Evolutionary conservation across 495 filamentous ascomycete species (phyloP), one percentile per base, ranked within the genome.

Genomic region (Neurospora sp.): DNA sequence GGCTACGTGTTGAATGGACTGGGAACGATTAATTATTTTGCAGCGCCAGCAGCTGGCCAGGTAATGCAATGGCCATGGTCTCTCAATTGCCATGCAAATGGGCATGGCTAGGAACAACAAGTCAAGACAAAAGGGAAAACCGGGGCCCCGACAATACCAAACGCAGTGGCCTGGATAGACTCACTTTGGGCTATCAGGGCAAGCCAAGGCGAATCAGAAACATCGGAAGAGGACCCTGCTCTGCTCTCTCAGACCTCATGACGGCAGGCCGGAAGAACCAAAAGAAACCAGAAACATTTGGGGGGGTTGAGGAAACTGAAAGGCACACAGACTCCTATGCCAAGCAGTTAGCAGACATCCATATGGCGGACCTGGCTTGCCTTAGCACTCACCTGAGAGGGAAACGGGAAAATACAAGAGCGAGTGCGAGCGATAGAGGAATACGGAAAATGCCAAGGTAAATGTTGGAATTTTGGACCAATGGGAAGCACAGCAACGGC

Each of bases 41-140:
- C 79, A 79, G 81, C 78, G 54, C 21, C 54, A 62, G 54, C 54
- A 62, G 54, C 54, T 79, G 80, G 78, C 79, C 48, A 28, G 48
- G 24, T 34, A 62, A 62, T 34, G 54, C 54, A 62, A 62, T 62
- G 54, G 54, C 24, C 24, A 62, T 59, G 21, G 21, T 28, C 48
- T 31, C 48, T 24, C 48, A 59, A 59, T 62, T 62, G 24, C 54
- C 54, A 62, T 62, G 54, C 54, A 62, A 62, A 62, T 62, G 54
- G 45, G 77, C 74, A 77, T 62, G 73, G 71, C 73, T 71, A 72
- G 24, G 78, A 79, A 76, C 21, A 31, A 31, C 48, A 59, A 59
- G 48, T 59, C 48, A 62, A 62, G 54, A 62, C 54, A 34, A 62
- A 78, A 80, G 77, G 78, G 81, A 85, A 86, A 86, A 85, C 81